Base-by-base conservation (phyloP, 768 basidiomycete species). In the Candolleomyces efflorescens region DNA sequence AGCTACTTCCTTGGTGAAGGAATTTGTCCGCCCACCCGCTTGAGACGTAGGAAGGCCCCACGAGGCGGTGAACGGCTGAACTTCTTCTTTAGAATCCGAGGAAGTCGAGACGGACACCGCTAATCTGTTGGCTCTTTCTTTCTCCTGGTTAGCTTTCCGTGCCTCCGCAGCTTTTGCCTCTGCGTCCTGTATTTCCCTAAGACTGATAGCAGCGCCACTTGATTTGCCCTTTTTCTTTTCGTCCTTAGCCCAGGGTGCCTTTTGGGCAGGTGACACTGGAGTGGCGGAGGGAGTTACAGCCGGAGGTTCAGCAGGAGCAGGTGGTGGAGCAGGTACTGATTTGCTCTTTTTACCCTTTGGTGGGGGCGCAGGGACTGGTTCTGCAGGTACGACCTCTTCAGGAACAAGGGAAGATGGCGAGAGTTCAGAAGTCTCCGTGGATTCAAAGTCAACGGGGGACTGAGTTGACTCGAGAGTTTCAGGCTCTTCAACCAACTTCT, bases 131-230 rank as follows among this genome's bases (percentile, higher is more conserved):
- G 90, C 87, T 45, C 82, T 82, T 62, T 91, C 87, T 62, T 85
- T 82, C 61, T 92, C 87, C 18, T 82, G 43, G 41, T 52, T 84
- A 22, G 78, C 79, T 68, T 90, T 95, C 44, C 89, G 82, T 11
- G 80, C 84, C 64, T 92, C 94, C 2, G 82, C 78, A 65, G 86
- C 88, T 73, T 84, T 92, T 7, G 82, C 84, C 71, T 99, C 97
- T 2, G 89, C 86, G 63, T 97, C 94, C 69, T 99, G 97, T 47
- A 99, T 99, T 57, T 98, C 94, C 55, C 94, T 87, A 38, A 99
- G 74, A 60, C 90, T 92, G 38, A 87, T 75, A 22, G 86, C 68
- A 67, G 84, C 85, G 11, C 46, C 46, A 70, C 83, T 84, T 39
- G 75, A 73, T 13, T 90, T 89, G 41, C 90, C 86, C 36, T 87